Conservation (phyloP, 2,329 filamentous ascomycete species). For the Bipolaris gigantea region DNA sequence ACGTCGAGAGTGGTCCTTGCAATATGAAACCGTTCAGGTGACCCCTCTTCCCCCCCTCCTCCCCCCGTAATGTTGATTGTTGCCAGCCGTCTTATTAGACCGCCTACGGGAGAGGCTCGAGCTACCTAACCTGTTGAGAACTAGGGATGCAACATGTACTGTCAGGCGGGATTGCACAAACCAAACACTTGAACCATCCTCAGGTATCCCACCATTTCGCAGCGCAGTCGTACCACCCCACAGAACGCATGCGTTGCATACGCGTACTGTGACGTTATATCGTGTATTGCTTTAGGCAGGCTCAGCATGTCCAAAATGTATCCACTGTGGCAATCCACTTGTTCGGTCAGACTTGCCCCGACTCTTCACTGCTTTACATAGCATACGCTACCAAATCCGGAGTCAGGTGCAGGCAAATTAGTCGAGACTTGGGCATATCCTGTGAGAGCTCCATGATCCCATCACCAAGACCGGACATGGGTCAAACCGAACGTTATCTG, state of each 20-base stretch:
- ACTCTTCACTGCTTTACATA: background rate
- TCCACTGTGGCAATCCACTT: background rate
- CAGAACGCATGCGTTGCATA: background rate
- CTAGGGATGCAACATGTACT: background rate
- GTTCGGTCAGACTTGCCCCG: background rate
- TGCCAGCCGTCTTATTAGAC: background rate
- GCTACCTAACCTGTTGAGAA: background rate
- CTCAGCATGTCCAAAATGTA: background rate
- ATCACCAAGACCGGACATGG: background rate
- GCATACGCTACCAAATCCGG: background rate
- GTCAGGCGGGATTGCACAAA: background rate
- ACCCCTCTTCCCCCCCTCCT: background rate
- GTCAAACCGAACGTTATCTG: slow-evolving; percentile 1
- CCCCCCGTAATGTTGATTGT: background rate
- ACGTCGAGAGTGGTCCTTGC: slow-evolving; percentile 5
- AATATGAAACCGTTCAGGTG: background rate
- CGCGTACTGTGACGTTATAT: background rate
- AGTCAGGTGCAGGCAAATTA: background rate
- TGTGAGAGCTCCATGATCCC: background rate
- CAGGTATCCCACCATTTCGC: background rate
- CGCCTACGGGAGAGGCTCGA: background rate
- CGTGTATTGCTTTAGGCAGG: background rate
- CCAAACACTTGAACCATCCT: background rate
- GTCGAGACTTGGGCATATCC: background rate
- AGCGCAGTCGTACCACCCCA: background rate